Evolutionary conservation across 768 basidiomycete genomes (phyloP).

Genomic region (Asterophora parasitica): DNA sequence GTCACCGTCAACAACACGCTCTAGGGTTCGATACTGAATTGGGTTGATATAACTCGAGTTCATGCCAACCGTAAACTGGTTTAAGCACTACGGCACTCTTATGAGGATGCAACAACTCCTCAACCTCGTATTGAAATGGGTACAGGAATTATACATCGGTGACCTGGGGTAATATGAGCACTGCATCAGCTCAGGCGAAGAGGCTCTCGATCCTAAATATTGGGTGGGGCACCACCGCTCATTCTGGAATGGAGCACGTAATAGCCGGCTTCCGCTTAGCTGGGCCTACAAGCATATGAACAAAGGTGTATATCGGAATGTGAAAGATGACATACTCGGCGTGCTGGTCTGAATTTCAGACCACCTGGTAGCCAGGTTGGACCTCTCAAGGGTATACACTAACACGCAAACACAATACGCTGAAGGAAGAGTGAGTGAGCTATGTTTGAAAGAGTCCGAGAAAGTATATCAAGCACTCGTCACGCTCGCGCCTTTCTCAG

Average conservation of each 20-base stretch:
- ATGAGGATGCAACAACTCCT: not conserved
- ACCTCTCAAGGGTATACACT: no score
- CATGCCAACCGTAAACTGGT: no score
- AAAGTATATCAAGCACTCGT: not conserved
- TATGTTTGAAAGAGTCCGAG: no score
- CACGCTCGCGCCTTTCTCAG: not conserved
- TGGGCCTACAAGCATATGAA: not conserved
- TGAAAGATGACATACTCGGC: not conserved
- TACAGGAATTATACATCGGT: conserved; percentile 3
- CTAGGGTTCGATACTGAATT: no score
- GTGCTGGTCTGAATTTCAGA: not conserved
- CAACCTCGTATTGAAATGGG: conserved; percentile 8
- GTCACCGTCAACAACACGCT: no score
- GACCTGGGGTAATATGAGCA: conserved; percentile 19
- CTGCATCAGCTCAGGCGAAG: not conserved
- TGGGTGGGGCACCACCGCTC: not conserved
- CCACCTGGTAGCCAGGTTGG: no score
- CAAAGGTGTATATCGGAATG: not conserved
- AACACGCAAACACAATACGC: no score
- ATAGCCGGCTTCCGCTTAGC: not conserved
- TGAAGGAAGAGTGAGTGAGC: no score
- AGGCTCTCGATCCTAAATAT: not conserved
- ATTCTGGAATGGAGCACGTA: not conserved
- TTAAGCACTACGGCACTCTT: no score
- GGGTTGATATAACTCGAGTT: no score